Conservation (phyloP, 305 asterid genomes). For the Ilex paraguariensis region DNA sequence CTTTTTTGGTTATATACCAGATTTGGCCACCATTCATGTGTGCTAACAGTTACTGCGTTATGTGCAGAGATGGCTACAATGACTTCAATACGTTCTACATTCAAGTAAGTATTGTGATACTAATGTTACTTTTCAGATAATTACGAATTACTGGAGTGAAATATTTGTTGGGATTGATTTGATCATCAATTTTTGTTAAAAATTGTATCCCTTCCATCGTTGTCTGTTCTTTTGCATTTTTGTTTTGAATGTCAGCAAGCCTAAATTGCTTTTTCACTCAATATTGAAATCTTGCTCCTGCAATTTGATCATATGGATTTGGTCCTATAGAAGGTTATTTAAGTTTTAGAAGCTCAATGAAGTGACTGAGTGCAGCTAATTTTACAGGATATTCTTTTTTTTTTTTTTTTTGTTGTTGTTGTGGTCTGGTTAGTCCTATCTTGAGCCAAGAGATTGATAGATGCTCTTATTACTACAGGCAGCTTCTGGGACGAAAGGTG, state of each 20-base stretch:
- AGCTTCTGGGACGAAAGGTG: conserved; percentile 99
- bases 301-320: no score
- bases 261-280: no score
- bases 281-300: no score
- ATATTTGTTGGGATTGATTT: not conserved
- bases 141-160: not conserved
- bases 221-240: not conserved
- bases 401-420: no score
- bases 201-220: not conserved
- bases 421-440: no score
- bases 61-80: conserved; percentile 96
- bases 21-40: not conserved
- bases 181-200: not conserved
- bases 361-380: no score
- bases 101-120: conserved; percentile 63
- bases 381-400: no score
- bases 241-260: no score
- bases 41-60: not conserved
- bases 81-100: conserved; percentile 99
- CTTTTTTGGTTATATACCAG: no score
- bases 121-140: conserved; percentile 17
- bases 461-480: conserved; percentile 49
- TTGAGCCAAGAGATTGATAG: no score
- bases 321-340: no score
- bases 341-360: no score